Conservation (phyloP, 805 yeast genomes). For the Candida manassasensis region DNA sequence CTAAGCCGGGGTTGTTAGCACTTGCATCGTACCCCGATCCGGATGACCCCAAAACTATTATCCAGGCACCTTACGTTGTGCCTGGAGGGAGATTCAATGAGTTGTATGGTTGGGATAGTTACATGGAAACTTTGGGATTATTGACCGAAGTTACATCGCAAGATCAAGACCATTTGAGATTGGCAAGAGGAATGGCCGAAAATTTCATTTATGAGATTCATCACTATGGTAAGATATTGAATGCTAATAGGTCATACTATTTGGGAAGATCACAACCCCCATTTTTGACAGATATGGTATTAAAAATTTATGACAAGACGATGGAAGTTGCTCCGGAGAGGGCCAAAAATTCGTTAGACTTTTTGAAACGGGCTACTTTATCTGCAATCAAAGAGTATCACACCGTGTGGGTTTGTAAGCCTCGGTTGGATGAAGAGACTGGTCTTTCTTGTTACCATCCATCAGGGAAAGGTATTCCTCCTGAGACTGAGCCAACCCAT, state of each 20-base stretch:
- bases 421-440: slow-evolving; percentile 67
- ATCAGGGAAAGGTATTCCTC: slow-evolving; percentile 89
- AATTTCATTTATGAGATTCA: slow-evolving; percentile 87
- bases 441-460: slow-evolving; percentile 91
- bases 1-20: slow-evolving; percentile 81
- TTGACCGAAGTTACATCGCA: slow-evolving; percentile 46
- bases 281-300: slow-evolving; percentile 87
- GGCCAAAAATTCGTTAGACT: slow-evolving; percentile 42
- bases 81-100: slow-evolving; percentile 98
- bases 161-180: slow-evolving; percentile 46
- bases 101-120: slow-evolving; percentile 97
- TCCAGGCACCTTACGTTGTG: slow-evolving; percentile 82
- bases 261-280: slow-evolving; percentile 95
- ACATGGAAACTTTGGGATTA: slow-evolving; percentile 84
- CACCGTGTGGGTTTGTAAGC: slow-evolving; percentile 71
- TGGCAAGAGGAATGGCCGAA: slow-evolving; percentile 87
- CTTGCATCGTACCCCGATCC: slow-evolving; percentile 67
- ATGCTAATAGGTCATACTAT: slow-evolving; percentile 91
- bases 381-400: slow-evolving; percentile 88
- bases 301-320: slow-evolving; percentile 59
- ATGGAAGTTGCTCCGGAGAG: slow-evolving; percentile 40
- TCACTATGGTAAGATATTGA: slow-evolving; percentile 87
- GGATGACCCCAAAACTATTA: slow-evolving; percentile 43
- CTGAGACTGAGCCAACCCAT: slow-evolving; percentile 91
- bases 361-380: slow-evolving; percentile 56